Base-by-base conservation (phyloP, 805 yeast genomes). In the Saccharomycopsis schoenii region DNA sequence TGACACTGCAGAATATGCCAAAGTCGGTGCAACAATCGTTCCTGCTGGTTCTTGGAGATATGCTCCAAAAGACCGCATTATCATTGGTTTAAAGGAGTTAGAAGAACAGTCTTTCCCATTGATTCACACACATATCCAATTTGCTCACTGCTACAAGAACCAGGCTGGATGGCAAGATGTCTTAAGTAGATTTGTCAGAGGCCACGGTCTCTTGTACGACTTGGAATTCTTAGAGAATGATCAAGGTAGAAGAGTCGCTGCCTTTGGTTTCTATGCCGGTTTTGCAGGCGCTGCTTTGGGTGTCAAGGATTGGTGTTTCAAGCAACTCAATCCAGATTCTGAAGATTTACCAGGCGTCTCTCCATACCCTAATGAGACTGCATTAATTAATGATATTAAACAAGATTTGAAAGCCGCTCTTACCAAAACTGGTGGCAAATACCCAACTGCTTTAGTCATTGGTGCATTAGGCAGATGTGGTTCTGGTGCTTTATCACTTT, bases 401-500 rank as follows among this genome's bases (percentile, higher is more conserved):
- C 72, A 72, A 62, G 83, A 80, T 62, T 77, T 86, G 66, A 74
- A 71, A 29, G 96, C 93, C 25, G 43, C 47, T 14, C 25, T 21
- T 1, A 72, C 75, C 61, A 77, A 77, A 37, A 79, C 80, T 67
- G 83, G 76, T 60, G 84, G 85, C 58, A 80, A 76, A 68, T 79
- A 77, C 68, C 99, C 98, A 66, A 86, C 79, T 41, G 89, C 87
- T 40, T 79, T 94, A 66, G 86, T 94, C 61, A 94, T 94, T 71
- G 99, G 99, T 71, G 99, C 99, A 34, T 80, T 92, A 63, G 99
- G 99, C 66, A 88, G 99, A 79, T 94, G 98, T 77, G 99, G 99
- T 60, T 85, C 96, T 12, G 99, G 99, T 72, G 98, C 99, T 40
- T 78, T 90, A 68, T 96, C 88, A 66, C 79, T 92, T 61, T 82